Evolutionary conservation across 2,329 filamentous ascomycete species (phyloP).

Genomic region (Hypomyces rosellus): DNA sequence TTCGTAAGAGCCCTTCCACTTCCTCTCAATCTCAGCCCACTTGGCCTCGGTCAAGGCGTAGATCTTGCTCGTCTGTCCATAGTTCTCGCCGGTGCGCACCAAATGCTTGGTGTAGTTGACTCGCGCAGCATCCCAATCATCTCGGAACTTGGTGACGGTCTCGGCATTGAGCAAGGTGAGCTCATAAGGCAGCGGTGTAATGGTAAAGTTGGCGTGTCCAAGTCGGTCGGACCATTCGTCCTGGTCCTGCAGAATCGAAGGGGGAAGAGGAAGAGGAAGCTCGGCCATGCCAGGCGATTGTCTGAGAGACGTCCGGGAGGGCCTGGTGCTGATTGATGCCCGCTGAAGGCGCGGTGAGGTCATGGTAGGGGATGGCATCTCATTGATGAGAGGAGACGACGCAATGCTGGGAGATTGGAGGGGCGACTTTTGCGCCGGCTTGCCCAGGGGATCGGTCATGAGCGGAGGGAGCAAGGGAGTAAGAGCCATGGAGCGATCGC

Average conservation of each 20-base stretch:
- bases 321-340: constrained; percentile 69
- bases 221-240: constrained; percentile 81
- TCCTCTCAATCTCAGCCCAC: constrained; percentile 72
- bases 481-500: constrained; percentile 56
- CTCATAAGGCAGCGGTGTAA: constrained; percentile 73
- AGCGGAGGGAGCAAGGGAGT: constrained; percentile 83
- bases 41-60: constrained; percentile 82
- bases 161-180: constrained; percentile 56
- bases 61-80: constrained; percentile 82
- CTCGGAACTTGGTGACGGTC: constrained; percentile 55
- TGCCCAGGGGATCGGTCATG: constrained; percentile 52
- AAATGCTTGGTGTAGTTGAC: constrained; percentile 86
- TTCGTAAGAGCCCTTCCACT: constrained; percentile 68
- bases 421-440: constrained; percentile 65
- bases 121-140: constrained; percentile 77
- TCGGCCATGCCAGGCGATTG: constrained; percentile 56
- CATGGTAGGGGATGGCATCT: constrained; percentile 32
- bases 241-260: constrained; percentile 59
- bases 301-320: constrained; percentile 69
- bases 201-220: constrained; percentile 90
- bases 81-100: constrained; percentile 82
- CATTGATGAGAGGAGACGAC: constrained; percentile 40
- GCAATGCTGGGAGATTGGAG: constrained; percentile 75
- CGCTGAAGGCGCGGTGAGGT: constrained; percentile 41
- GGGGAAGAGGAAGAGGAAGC: constrained; percentile 51